These are phyloP conservation scores for Rachicladosporium sp. DNA, from an alignment of 2,329 filamentous ascomycete genomes.

Conservation along the genomic window DNA sequence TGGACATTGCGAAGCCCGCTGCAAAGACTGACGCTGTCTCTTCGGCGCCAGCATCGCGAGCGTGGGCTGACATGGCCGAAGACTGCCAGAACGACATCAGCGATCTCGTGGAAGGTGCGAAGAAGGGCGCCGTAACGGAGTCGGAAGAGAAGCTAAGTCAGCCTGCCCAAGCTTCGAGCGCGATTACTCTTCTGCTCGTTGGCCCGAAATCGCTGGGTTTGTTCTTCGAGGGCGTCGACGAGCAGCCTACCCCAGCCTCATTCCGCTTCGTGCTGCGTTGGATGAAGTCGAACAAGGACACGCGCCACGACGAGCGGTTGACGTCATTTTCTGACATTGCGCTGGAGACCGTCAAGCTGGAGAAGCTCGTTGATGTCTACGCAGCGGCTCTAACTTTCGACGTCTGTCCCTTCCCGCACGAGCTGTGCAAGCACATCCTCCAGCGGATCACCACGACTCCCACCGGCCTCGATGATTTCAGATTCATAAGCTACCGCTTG, in stretches of 20 bases:
- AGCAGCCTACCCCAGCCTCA: slow-evolving; percentile 5
- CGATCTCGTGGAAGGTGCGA: background rate
- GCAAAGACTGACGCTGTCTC: background rate
- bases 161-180: background rate
- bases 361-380: slow-evolving; percentile 10
- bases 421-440: slow-evolving; percentile 6
- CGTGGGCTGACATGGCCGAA: slow-evolving; percentile 5
- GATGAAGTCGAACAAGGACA: slow-evolving; percentile 12
- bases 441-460: slow-evolving; percentile 5
- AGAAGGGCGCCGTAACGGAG: background rate
- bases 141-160: background rate
- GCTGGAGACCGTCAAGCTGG: slow-evolving; percentile 3
- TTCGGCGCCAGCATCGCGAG: background rate
- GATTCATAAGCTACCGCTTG: slow-evolving; percentile 7
- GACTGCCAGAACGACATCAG: background rate
- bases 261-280: slow-evolving; percentile 8
- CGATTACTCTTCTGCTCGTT: background rate
- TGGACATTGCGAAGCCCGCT: background rate
- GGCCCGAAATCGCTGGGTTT: slow-evolving; percentile 4
- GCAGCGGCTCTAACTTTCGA: slow-evolving; percentile 8
- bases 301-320: slow-evolving; percentile 4
- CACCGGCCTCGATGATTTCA: slow-evolving; percentile 5
- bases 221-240: slow-evolving; percentile 3
- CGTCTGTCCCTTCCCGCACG: slow-evolving; percentile 8
- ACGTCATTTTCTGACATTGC: slow-evolving; percentile 5